Base-by-base conservation (phyloP, 805 yeast species). In the Myxozyma melibiosi region DNA sequence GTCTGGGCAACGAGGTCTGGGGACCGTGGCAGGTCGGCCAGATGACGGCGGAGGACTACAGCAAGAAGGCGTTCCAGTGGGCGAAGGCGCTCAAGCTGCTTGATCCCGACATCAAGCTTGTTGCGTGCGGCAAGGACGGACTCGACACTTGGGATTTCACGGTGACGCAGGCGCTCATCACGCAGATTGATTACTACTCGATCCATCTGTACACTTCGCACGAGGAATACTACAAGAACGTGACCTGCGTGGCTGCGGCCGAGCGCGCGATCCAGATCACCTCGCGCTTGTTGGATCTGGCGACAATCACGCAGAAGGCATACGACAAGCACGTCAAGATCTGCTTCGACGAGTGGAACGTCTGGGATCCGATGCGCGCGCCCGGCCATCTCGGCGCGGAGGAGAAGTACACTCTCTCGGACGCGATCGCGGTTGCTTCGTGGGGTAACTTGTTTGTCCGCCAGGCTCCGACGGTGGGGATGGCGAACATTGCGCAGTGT, bases 11-110 rank as follows among this genome's bases (percentile, higher is more conserved):
- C n/a, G n/a, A n/a, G n/a, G n/a, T n/a, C n/a, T n/a, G n/a, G n/a
- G n/a, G n/a, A n/a, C 14, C 71, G 71, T 71, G 74, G 74, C 74
- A 71, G 55, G 73, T 71, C 38, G 74, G 73, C 22, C 73, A 70
- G 53, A 64, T 67, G 67, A 56, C 61, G n/a, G 55, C 50, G 37
- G 71, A 68, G 50, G 72, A 71, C 39, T 71, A 71, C 51, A 49
- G 65, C 24, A 67, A 64, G 46, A 65, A 61, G 39, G 74, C 74
- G 0, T 53, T 46, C 14, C 68, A 71, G 59, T 71, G 75, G 75
- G 73, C 72, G 5, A 71, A 71, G 57, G 74, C 74, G 6, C 65
- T 71, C 20, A 70, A 67, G 61, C 48, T 70, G 22, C 62, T 71
- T 20, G 74, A 71, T 51, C 69, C 71, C 22, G 51, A 37, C 20